phyloP scores from a whole-genome alignment of 345 rosid species.

The Cardamine resedifolia region DNA sequence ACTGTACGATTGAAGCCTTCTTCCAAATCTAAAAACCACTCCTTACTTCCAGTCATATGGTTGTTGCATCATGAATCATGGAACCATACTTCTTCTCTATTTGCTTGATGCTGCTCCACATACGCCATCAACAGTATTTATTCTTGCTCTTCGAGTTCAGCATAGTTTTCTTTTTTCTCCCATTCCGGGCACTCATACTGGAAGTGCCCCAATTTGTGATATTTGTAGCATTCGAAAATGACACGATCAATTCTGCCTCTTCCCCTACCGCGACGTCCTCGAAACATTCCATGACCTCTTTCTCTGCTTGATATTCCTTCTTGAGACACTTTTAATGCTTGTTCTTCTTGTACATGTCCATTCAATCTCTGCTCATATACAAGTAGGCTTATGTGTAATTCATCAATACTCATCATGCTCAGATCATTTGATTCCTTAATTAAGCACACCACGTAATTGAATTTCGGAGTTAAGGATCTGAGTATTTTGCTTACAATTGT shows the following conservation, averaged over 20 bases:
- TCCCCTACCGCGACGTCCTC: not conserved
- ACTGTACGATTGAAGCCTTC: too few species aligned
- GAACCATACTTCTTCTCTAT: too few species aligned
- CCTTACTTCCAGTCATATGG: too few species aligned
- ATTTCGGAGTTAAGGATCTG: not conserved
- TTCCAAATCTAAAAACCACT: too few species aligned
- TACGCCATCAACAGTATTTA: not conserved
- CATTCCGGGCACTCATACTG: not conserved
- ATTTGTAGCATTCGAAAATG: too few species aligned
- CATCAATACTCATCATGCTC: not conserved
- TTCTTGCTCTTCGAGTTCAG: not conserved
- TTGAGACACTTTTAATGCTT: not conserved
- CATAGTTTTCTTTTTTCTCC: not conserved
- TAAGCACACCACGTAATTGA: conserved; percentile 8
- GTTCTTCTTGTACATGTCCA: not conserved
- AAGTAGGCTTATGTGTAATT: conserved; percentile 6
- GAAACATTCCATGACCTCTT: not conserved
- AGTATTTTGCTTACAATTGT: conserved; percentile 2
- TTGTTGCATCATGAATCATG: too few species aligned
- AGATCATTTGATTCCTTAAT: not conserved
- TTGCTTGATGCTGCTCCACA: not conserved
- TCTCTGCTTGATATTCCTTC: not conserved
- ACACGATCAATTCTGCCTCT: not conserved
- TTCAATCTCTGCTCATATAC: conserved; percentile 25
- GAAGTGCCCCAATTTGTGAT: not conserved